Base-by-base conservation (phyloP, 2,329 filamentous ascomycete genomes). In the Fusarium duplospermum region DNA sequence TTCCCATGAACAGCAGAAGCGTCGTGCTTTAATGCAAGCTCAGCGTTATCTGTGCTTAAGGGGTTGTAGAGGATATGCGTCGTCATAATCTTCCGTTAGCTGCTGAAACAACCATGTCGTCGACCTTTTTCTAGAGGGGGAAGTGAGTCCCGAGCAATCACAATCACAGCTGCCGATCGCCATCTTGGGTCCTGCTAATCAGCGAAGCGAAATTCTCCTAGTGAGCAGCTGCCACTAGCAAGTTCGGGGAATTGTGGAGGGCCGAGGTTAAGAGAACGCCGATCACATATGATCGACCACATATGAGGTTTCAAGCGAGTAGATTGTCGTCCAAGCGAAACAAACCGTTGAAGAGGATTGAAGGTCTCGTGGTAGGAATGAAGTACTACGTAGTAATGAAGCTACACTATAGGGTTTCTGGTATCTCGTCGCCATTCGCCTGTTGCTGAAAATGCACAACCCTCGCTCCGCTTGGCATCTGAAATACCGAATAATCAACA, bases 91-190 rank as follows among this genome's bases (percentile, higher is more conserved):
- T 38, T 54, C 45, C 14, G 36, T 31, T 36, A 14, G 66, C 70
- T 24, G 24, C 20, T 22, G 31, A 59, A 33, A 14, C 50, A 31
- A 54, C 50, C 18, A 54, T 50, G 40, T 70, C 64, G 40, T 67
- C 40, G 54, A 54, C 66, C 36, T 66, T 64, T 27, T 61, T 35
- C 38, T 64, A 24, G 57, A 60, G 62, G 31, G 16, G 66, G 54
- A 65, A 68, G 29, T 13, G 24, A 42, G 47, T 42, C 6, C 14
- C 27, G 61, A 64, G 62, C 29, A 58, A 52, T 66, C 40, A 62
- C 65, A 60, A 72, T 62, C 54, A 56, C 58, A 18, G 36, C 31
- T n/a, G 72, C 59, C 72, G 72, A 74, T 74, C 72, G 16, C 64
- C 69, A 74, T 75, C 65, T 73, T 54, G 58, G 36, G 6, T 1